Base-by-base conservation (phyloP, 495 filamentous ascomycete genomes). In the Rostrohypoxylon terebratum region DNA sequence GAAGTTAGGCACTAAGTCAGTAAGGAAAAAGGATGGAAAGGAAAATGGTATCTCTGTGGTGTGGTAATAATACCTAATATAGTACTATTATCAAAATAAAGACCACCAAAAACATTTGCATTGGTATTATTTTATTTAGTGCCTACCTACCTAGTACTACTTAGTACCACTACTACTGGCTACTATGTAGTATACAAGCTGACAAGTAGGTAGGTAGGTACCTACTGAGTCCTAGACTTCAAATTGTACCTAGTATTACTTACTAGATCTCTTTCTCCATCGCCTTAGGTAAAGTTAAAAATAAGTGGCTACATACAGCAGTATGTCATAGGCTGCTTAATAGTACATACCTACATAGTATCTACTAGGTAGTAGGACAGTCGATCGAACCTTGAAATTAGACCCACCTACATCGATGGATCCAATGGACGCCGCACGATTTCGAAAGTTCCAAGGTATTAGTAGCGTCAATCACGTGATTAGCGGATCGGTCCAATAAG, bases 381-480 rank as follows among this genome's bases (percentile, higher is more conserved):
- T n/a, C n/a, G n/a, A n/a, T n/a, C n/a, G n/a, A n/a, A n/a, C n/a
- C n/a, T n/a, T n/a, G n/a, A n/a, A n/a, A n/a, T n/a, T n/a, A n/a
- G n/a, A n/a, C n/a, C n/a, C n/a, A n/a, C n/a, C n/a, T 28, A 5
- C 28, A 28, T 28, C 25, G n/a, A 28, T 28, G 28, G 28, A 38
- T 38, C 3, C 3, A 1, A 2, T 9, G 2, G 6, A 38, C 3
- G 11, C 11, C 11, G 14, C 62, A 68, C 4, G 47, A 62, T 55
- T 61, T 34, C n/a, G 13, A 51, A 51, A 59, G 47, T 13, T 33
- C n/a, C 16, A 23, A 60, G 45, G 38, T 54, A 3, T 1, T 50
- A 50, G 42, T 45, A n/a, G 42, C 23, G 40, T 8, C 1, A 10
- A 40, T 73, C 71, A 73, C 71, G 71, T 73, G 71, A 6, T 59